These are phyloP conservation scores for Ceratocystis colombiana DNA, from an alignment of 2,329 filamentous ascomycete species.

Conservation along the genomic window DNA sequence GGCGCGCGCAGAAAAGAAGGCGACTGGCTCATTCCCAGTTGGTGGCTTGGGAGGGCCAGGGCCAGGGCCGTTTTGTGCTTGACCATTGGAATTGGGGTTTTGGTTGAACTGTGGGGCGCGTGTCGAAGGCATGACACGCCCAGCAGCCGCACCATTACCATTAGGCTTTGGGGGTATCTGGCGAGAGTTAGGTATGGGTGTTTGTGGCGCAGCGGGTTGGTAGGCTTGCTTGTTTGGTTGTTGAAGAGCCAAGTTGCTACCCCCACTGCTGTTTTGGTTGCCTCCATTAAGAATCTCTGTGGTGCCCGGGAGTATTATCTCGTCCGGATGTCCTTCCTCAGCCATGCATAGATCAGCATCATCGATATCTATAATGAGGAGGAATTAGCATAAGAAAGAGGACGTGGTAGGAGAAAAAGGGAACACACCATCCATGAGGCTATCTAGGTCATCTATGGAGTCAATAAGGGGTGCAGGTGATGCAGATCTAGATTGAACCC, in stretches of 20 bases:
- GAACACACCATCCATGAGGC: conserved; percentile 29
- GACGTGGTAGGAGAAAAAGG: not conserved
- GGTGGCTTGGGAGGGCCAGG: conserved; percentile 31
- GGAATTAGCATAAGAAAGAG: not conserved
- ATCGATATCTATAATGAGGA: conserved; percentile 51
- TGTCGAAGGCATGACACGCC: conserved; percentile 4
- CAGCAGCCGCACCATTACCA: not conserved
- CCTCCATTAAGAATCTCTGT: not conserved
- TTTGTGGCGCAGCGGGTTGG: conserved; percentile 16
- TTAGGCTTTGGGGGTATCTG: not conserved
- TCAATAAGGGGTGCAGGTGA: conserved; percentile 23
- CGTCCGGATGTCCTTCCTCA: conserved; percentile 64
- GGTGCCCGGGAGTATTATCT: conserved; percentile 48
- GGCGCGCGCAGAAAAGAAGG: conserved; percentile 62
- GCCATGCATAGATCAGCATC: conserved; percentile 64
- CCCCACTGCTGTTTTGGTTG: conserved; percentile 2
- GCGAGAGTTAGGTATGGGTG: conserved; percentile 6
- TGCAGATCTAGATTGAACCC: conserved; percentile 13
- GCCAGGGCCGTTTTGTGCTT: conserved; percentile 1
- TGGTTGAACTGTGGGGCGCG: conserved; percentile 14
- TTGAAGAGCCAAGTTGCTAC: conserved; percentile 25
- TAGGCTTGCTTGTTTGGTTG: conserved; percentile 24
- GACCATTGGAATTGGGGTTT: conserved; percentile 1
- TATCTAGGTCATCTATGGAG: conserved; percentile 26
- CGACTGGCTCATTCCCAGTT: conserved; percentile 38